phyloP scores from a whole-genome alignment of 306 rosid species.

The Lithocarpus polystachyus region DNA sequence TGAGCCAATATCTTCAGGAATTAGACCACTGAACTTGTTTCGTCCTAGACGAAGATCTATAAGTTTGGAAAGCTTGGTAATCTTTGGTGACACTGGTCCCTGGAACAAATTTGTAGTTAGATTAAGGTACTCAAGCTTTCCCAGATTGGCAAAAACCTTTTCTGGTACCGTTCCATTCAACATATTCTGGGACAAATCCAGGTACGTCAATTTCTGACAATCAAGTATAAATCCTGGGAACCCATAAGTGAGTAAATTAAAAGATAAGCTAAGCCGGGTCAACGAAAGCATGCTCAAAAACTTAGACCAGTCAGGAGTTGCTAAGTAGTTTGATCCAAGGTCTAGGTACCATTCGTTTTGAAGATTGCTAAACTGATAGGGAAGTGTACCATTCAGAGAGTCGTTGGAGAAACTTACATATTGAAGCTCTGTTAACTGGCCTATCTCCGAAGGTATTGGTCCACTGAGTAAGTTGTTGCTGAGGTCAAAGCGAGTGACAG shows the following conservation, averaged over 20 bases:
- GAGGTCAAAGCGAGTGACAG: slow-evolving; percentile 49
- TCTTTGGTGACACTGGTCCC: too few relatives aligned
- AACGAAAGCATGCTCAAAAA: slow-evolving; percentile 45
- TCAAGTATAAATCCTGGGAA: slow-evolving; percentile 50
- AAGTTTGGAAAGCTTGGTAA: too few relatives aligned
- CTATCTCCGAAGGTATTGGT: slow-evolving; percentile 44
- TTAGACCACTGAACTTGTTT: slow-evolving; percentile 40
- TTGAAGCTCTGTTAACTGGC: slow-evolving; percentile 44
- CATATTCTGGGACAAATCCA: slow-evolving; percentile 43
- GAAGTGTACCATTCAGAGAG: slow-evolving; percentile 37
- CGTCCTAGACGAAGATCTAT: slow-evolving; percentile 34
- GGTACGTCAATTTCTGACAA: slow-evolving; percentile 48
- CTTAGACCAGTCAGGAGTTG: slow-evolving; percentile 38
- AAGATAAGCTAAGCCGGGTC: slow-evolving; percentile 31
- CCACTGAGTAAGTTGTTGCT: slow-evolving; percentile 39
- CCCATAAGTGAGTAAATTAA: slow-evolving; percentile 14
- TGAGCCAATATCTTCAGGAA: slow-evolving; percentile 40
- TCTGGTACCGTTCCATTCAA: slow-evolving; percentile 52
- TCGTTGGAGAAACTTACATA: slow-evolving; percentile 39
- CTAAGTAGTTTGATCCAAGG: slow-evolving; percentile 43
- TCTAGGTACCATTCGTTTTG: slow-evolving; percentile 49
- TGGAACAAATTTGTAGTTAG: too few relatives aligned
- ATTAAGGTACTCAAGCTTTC: slow-evolving; percentile 53
- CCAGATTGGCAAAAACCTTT: slow-evolving; percentile 36
- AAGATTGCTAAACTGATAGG: slow-evolving; percentile 53